Evolutionary conservation across 441 rosid species (phyloP), one percentile per base, ranked within the genome.

Genomic region (Erysimum pusillum): DNA sequence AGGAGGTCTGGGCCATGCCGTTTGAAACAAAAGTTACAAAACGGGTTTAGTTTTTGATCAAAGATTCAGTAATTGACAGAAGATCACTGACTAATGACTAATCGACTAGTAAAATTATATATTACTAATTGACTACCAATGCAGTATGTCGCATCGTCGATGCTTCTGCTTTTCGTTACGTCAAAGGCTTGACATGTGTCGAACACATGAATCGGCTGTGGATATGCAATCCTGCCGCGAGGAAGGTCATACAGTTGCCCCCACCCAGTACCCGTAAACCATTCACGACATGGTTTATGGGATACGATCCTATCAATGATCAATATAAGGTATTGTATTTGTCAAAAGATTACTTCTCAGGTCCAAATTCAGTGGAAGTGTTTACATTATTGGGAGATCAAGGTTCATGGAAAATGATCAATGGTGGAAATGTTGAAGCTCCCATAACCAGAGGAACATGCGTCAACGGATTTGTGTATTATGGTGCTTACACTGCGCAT

Each of bases 211-310:
- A 15, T 58, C 42, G 22, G 5, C 7, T 58, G 25, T 58, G 25
- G 42, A 34, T 58, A 34, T 34, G 25, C 25, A 58, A 58, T 58
- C 42, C 63, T 34, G 6, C 17, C 14, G 2, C 12, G 2, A 0
- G 20, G 2, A 58, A 58, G 14, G 9, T 17, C 7, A 2, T 15
- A 15, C 42, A n/a, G 0, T 58, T 58, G 2, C 63, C 42, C 22
- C 20, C 32, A 2, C 34, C 41, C 4, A 1, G 14, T 58, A 22
- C 3, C 7, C 8, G 38, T 58, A 34, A 34, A 9, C 6, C 11
- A 20, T 34, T 32, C 22, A 57, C 12, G 22, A n/a, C 25, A 34
- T 58, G 63, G 63, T 58, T 34, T 58, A 58, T 58, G 67, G 53
- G 53, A 17, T 17, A 48, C 4, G 53, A 48, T 48, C 53, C 53